Conservation (phyloP, 805 yeast genomes). For the Candida morakotiae region DNA sequence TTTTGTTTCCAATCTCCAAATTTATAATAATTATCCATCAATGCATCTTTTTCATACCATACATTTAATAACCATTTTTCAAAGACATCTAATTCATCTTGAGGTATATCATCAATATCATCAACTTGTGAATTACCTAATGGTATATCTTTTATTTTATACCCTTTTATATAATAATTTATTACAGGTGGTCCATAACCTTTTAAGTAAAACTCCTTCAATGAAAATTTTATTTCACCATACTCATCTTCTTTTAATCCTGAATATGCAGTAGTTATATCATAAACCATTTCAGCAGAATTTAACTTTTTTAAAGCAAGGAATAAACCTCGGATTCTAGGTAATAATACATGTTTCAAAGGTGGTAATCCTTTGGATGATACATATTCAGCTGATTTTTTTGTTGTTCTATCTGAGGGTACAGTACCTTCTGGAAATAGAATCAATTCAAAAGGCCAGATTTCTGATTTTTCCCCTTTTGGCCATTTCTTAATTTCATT, state of each 20-base stretch:
- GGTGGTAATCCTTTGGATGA: slow-evolving; percentile 44
- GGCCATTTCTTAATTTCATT: slow-evolving; percentile 28
- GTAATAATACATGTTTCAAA: slow-evolving; percentile 68
- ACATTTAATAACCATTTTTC: slow-evolving; percentile 68
- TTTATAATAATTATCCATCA: slow-evolving; percentile 58
- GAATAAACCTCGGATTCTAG: slow-evolving; percentile 77
- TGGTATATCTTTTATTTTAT: slow-evolving; percentile 61
- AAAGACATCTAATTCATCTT: slow-evolving; percentile 46
- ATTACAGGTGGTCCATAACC: slow-evolving; percentile 72
- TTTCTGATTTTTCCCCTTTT: slow-evolving; percentile 12
- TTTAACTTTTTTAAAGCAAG: slow-evolving; percentile 56
- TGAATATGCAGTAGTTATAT: slow-evolving; percentile 77
- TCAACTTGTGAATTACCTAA: slow-evolving; percentile 30
- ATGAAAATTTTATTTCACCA: slow-evolving; percentile 75
- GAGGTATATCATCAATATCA: slow-evolving; percentile 40
- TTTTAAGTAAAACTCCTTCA: slow-evolving; percentile 56
- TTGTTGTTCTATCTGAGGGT: slow-evolving; percentile 60
- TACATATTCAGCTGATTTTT: slow-evolving; percentile 56
- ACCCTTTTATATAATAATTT: slow-evolving; percentile 60
- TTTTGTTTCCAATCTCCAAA: slow-evolving; percentile 46
- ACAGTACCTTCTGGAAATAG: slow-evolving; percentile 96
- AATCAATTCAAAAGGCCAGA: slow-evolving; percentile 56
- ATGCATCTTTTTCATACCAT: slow-evolving; percentile 77
- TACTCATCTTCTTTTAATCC: slow-evolving; percentile 60
- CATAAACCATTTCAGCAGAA: slow-evolving; percentile 62